phyloP scores from a whole-genome alignment of 352 stramenopile species.

The Globisporangium yorkense region DNA sequence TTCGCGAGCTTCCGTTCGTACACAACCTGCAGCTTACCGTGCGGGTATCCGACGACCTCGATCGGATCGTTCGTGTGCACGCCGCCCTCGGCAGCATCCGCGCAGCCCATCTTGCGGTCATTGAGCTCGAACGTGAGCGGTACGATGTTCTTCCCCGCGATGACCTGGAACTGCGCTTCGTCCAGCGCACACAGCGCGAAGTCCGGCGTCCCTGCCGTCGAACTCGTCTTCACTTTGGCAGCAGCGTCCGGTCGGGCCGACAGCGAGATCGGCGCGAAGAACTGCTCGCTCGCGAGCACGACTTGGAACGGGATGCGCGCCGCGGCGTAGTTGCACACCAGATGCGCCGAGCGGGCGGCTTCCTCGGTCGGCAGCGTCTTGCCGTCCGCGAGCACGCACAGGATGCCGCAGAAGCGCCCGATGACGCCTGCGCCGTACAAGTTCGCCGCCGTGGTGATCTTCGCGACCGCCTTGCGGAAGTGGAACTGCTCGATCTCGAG shows the following conservation, averaged over 20 bases:
- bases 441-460: conserved; percentile 41
- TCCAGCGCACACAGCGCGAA: conserved; percentile 58
- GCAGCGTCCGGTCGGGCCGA: neutral
- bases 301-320: conserved; percentile 42
- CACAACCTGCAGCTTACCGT: conserved; percentile 52
- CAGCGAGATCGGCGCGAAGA: conserved; percentile 39
- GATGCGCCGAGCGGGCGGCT: conserved; percentile 27
- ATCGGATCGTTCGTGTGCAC: conserved; percentile 21
- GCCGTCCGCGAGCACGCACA: conserved; percentile 49
- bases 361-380: conserved; percentile 37
- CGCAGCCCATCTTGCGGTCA: conserved; percentile 56
- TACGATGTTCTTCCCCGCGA: conserved; percentile 35
- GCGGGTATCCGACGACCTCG: conserved; percentile 53
- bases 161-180: conserved; percentile 37
- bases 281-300: conserved; percentile 33
- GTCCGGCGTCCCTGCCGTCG: conserved; percentile 12
- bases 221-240: neutral
- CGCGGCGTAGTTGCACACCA: conserved; percentile 47
- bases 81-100: conserved; percentile 7
- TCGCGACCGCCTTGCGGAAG: conserved; percentile 60
- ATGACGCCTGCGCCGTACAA: conserved; percentile 41
- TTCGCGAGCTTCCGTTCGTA: conserved; percentile 26
- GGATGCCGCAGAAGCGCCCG: conserved; percentile 33
- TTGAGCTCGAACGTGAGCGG: conserved; percentile 45
- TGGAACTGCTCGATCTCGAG: conserved; percentile 55